phyloP scores from a whole-genome alignment of 106 monocot genomes.

The Acanthochlamys bracteata region DNA sequence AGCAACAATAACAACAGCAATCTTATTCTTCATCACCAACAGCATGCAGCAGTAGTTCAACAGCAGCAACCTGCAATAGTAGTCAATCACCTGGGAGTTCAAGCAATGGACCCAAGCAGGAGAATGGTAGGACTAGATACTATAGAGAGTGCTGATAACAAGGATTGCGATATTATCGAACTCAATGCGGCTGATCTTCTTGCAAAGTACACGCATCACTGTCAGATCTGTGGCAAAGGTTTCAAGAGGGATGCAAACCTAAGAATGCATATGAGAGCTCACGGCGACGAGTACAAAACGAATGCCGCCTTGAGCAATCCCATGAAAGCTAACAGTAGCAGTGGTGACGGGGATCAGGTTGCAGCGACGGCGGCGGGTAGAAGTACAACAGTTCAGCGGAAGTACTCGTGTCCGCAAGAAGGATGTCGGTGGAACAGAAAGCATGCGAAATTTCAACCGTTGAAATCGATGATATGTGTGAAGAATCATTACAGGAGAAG shows the following conservation, averaged over 20 bases:
- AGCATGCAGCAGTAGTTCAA: background rate
- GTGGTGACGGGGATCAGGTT: background rate
- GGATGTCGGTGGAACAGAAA: slow-evolving; percentile 70
- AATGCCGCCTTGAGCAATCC: slow-evolving; percentile 33
- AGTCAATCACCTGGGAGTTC: background rate
- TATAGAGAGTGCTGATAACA: too few species aligned
- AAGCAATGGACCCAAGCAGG: background rate
- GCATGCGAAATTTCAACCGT: slow-evolving; percentile 68
- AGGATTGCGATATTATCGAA: slow-evolving; percentile 36
- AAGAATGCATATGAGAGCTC: slow-evolving; percentile 82
- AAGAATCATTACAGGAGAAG: slow-evolving; percentile 81
- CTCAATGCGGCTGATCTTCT: slow-evolving; percentile 43
- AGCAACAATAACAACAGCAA: background rate
- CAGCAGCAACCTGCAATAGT: background rate
- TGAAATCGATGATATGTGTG: slow-evolving; percentile 64
- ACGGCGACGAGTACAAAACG: slow-evolving; percentile 80
- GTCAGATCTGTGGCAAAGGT: slow-evolving; percentile 69
- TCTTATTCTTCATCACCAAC: background rate
- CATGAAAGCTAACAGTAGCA: slow-evolving; percentile 6
- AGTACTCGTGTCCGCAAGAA: slow-evolving; percentile 79
- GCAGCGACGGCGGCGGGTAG: background rate
- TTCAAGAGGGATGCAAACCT: slow-evolving; percentile 76
- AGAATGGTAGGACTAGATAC: too few species aligned
- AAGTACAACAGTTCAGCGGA: background rate
- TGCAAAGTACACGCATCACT: slow-evolving; percentile 63